These are phyloP conservation scores for Solanum sitiens DNA, from an alignment of 257 asterid genomes.

Conservation along the genomic window DNA sequence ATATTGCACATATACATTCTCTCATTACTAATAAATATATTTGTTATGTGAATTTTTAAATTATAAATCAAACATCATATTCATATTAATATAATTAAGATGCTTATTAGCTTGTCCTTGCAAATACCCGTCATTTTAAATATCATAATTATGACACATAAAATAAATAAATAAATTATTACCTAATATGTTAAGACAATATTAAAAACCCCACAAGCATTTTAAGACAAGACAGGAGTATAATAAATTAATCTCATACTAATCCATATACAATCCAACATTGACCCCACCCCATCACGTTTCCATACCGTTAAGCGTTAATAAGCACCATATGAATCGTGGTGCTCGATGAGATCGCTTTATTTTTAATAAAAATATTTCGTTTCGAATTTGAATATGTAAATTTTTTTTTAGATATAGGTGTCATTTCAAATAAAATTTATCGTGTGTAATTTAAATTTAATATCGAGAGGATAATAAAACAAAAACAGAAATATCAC, in stretches of 20 bases:
- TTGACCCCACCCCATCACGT: neutral
- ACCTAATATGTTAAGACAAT: neutral
- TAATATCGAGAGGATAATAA: too few relatives aligned
- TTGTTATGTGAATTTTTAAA: too few relatives aligned
- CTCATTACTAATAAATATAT: neutral
- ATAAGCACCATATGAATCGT: neutral
- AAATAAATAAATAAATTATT: too few relatives aligned
- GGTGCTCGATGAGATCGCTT: rapidly evolving
- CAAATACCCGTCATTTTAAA: neutral
- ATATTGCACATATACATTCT: too few relatives aligned
- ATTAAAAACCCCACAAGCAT: neutral
- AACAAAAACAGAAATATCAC: too few relatives aligned
- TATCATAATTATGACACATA: neutral
- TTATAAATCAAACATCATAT: too few relatives aligned
- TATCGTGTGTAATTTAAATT: too few relatives aligned
- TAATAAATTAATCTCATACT: neutral
- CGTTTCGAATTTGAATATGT: rapidly evolving
- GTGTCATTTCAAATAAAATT: too few relatives aligned
- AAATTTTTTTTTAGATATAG: too few relatives aligned
- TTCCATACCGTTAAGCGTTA: neutral
- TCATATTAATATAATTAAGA: neutral
- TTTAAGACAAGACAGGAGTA: neutral
- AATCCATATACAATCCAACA: neutral
- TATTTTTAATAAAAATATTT: too few relatives aligned
- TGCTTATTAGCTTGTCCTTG: neutral